Evolutionary conservation across 768 basidiomycete species (phyloP), one percentile per base, ranked within the genome.

Genomic region (Rhizopogon rudus): DNA sequence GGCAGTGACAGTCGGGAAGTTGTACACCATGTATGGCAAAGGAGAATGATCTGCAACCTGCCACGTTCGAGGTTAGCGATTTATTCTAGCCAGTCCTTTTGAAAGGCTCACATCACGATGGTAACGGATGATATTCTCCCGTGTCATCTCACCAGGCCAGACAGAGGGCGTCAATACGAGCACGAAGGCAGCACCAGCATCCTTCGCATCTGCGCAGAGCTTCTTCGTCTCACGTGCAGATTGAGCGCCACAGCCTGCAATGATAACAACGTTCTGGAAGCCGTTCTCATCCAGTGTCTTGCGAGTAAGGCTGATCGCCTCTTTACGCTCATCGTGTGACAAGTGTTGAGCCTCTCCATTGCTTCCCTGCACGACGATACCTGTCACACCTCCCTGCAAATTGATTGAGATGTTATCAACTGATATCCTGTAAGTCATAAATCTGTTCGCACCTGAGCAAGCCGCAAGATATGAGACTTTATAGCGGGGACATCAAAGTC

Each of bases 171-270:
- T 91, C 65, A 82, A 75, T 28, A 93, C 87, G 48, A 92, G 82
- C 17, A 79, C 84, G 62, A 86, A 81, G n/a, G 81, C 80, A 28
- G 92, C 91, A n/a, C 92, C 91, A 3, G 89, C 89, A 28, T 84
- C 86, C 55, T 82, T 81, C 5, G 91, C 92, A 61, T 93, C 87
- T 9, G 70, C 66, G 61, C 84, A 86, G 14, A 93, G 77, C 64
- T 77, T 70, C 70, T 81, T 79, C 35, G 90, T 92, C 67, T 91
- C 89, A 16, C 84, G 77, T 0, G 89, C 85, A 2, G 88, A 90
- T 57, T 84, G 88, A 1, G 86, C 87, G 1, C 93, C 93, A 5
- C 91, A 92, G 1, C 93, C 93, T 5, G 88, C 92, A 56, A 93
- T 83, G 42, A 94, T 78, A 13, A 87, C 69, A 40, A 84, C 79